Base-by-base conservation (phyloP, 495 filamentous ascomycete genomes). In the Lindgomyces ingoldianus region DNA sequence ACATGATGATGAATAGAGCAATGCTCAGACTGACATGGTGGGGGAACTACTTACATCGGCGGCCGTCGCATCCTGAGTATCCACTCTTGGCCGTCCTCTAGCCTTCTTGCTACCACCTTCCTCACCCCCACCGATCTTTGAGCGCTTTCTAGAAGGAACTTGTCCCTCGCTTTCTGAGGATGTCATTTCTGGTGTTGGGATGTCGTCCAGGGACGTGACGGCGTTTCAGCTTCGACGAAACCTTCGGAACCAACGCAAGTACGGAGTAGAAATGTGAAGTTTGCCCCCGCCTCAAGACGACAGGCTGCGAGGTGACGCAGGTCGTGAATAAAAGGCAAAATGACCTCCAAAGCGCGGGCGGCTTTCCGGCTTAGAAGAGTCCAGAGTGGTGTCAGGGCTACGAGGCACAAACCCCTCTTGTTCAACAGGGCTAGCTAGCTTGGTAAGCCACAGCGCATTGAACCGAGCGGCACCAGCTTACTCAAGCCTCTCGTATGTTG, bases 41-140 rank as follows among this genome's bases (percentile, higher is more conserved):
- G 44, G 36, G 57, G 14, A 30, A 12, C 39, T 53, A 74, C 74
- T 70, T 49, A 76, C 74, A 68, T 76, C 75, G 8, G 73, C 75
- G 42, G 75, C 72, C 11, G 74, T 88, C 71, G 88, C 86, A 74
- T 90, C 87, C 61, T 85, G 84, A 22, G 83, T 83, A 59, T 90
- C 85, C 26, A 91, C 73, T n/a, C 89, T 76, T 6, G 89, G 89
- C 41, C 89, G 80, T 3, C 89, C 89, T 60, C 89, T 62, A 36
- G 71, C 62, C 57, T 70, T 74, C 47, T 73, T 74, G 36, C 33
- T 61, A 14, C 59, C 69, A n/a, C 61, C 61, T 44, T 59, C 62
- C 55, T 65, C 53, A 41, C 45, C 55, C 2, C 16, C 41, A 48
- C 56, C 62, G 22, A 55, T 68, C 51, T 63, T 62, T 18, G 60